Evolutionary conservation across 345 rosid species (phyloP), one percentile per base, ranked within the genome.

Genomic region (Dipteronia sinensis): DNA sequence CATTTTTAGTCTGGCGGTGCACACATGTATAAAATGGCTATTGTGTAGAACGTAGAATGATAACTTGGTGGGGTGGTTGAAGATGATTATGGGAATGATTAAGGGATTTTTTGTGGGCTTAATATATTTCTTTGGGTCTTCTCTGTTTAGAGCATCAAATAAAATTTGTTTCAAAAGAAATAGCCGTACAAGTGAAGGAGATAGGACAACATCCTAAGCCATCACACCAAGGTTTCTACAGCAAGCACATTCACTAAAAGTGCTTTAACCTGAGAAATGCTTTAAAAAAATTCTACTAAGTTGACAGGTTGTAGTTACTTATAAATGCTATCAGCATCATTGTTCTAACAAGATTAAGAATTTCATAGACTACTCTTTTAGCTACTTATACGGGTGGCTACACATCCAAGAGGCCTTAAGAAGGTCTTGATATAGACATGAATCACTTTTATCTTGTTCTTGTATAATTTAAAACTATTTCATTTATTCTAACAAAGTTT

Each of bases 401-500:
- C 65, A 12, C 9, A 61, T 65, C 29, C 56, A 7, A 66, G 75
- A 23, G 67, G 71, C 62, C 22, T 44, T 63, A 15, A 63, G 51
- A 75, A 16, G 76, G 58, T 31, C 59, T 49, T 75, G 62, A 47
- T 72, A 69, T 22, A 25, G 59, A 46, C 65, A 1, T 62, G 53
- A 55, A 34, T 58, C 64, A 56, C 20, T 53, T 76, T 58, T 65
- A 46, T 40, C 65, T 16, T 66, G 55, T 65, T 53, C 49, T 61
- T 66, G 29, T 80, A 55, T 74, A 72, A 76, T 78, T 77, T 44
- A 78, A 47, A 29, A 63, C 46, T 42, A 79, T 65, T 29, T 65
- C 38, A 49, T 68, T 78, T 82, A 65, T 68, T 82, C 71, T 80
- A 59, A 59, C 80, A 40, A 71, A 20, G 55, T 71, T 67, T 65